Conservation (phyloP, 768 basidiomycete genomes). For the Rhizopogon rudus region DNA sequence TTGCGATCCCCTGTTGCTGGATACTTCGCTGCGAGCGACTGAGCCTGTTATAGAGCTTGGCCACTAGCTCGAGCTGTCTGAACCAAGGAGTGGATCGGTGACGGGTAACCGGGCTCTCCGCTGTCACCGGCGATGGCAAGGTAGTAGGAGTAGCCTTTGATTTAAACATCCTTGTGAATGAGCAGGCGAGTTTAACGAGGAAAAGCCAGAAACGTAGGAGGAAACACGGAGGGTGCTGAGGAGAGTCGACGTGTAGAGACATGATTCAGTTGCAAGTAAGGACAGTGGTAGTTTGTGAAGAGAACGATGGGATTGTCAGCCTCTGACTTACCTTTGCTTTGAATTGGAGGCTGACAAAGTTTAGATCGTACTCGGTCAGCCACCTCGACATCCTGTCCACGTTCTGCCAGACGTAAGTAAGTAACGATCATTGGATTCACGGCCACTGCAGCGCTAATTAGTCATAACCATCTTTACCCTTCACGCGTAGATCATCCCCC, state of each 20-base stretch:
- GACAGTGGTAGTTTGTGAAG: slow-evolving; percentile 1
- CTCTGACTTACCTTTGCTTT: background rate
- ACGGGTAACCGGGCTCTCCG: background rate
- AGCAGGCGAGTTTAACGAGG: background rate
- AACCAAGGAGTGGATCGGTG: background rate
- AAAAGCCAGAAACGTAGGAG: slow-evolving; percentile 2
- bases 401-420: too few species aligned
- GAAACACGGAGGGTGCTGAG: background rate
- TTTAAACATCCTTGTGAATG: background rate
- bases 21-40: background rate
- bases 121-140: slow-evolving; percentile 1
- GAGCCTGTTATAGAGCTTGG: background rate
- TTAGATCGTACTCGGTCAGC: background rate
- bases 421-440: too few species aligned
- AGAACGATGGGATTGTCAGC: background rate
- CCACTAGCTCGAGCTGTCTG: background rate
- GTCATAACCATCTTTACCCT: too few species aligned
- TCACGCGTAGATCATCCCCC: too few species aligned
- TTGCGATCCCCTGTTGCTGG: background rate
- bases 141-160: background rate
- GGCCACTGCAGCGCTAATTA: too few species aligned
- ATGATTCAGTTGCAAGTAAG: background rate
- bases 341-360: background rate
- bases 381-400: background rate
- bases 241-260: background rate